Evolutionary conservation across 805 yeast genomes (phyloP), one percentile per base, ranked within the genome.

Genomic region (Teunomyces gatunensis): DNA sequence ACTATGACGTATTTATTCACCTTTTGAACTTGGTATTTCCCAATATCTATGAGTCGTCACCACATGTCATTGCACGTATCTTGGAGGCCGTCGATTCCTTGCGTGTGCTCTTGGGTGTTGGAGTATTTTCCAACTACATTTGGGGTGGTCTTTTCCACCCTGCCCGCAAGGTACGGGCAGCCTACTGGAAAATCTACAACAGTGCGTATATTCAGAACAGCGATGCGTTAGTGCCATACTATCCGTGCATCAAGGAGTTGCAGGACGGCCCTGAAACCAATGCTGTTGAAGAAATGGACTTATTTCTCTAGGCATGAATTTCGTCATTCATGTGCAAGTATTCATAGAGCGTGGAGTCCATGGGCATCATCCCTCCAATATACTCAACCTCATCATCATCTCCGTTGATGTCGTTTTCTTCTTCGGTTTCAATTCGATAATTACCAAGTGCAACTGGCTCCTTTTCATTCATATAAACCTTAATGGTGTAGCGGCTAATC

Each of bases 111-210:
- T 63, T 91, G 11, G 99, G 99, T 0, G 75, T 80, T 4, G 97
- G 96, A 0, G 58, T 82, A 1, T 72, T 86, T 47, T 62, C 86
- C 75, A 83, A 87, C 56, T 94, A 94, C 63, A 57, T 86, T 0
- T 80, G 96, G 85, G 83, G 85, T 0, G 99, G 99, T 0, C 68
- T 94, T 15, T 94, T 90, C 63, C 98, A 94, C 57, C 96, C 98
- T 1, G 97, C 98, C 0, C 73, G 85, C 47, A 87, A 84, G 58
- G 98, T 94, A 0, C 74, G 99, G 51, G 69, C 67, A 3, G 84
- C 94, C 0, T 94, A 85, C 64, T 94, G 98, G 98, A 83, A 78
- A 53, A 63, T 90, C 11, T 91, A 81, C 71, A 91, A 92, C 57
- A 68, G 70, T 35, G 81, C 90, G 23, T 91, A 91, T 59, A 79